Evolutionary conservation across 139 green algal genomes (phyloP).

Genomic region (Chlorella vulgaris): DNA sequence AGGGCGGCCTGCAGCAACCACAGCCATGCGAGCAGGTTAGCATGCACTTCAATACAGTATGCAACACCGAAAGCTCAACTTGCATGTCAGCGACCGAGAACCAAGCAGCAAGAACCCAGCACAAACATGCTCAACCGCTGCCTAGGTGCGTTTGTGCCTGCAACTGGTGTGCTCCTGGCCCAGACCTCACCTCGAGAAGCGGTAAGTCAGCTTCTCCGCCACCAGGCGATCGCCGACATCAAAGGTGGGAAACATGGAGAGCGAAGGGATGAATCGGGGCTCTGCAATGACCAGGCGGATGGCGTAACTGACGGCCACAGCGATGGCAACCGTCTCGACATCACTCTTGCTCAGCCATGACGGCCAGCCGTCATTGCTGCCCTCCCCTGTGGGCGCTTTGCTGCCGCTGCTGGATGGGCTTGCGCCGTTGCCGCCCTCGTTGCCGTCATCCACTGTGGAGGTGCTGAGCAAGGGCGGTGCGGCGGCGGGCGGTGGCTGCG

Average conservation of each 20-base stretch:
- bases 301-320: slow-evolving; percentile 86
- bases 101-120: no score
- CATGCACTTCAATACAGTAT: not conserved
- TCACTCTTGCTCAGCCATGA: slow-evolving; percentile 82
- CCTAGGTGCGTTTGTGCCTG: no score
- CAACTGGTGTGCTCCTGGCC: no score
- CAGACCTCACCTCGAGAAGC: slow-evolving; percentile 59
- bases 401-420: slow-evolving; percentile 4
- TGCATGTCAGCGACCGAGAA: not conserved
- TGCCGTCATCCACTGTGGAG: not conserved
- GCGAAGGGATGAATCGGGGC: slow-evolving; percentile 96
- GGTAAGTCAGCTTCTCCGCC: slow-evolving; percentile 97
- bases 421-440: not conserved
- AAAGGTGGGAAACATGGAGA: slow-evolving; percentile 98
- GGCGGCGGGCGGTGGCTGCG: not conserved
- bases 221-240: slow-evolving; percentile 96
- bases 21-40: no score
- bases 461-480: slow-evolving; percentile 7
- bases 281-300: slow-evolving; percentile 93
- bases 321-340: slow-evolving; percentile 81
- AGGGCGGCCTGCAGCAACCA: slow-evolving; percentile 52
- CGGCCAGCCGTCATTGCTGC: slow-evolving; percentile 14
- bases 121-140: no score
- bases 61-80: not conserved
- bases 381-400: not conserved